These are phyloP conservation scores for Ophiostoma sp. DNA, from an alignment of 2,329 filamentous ascomycete genomes.

Conservation along the genomic window DNA sequence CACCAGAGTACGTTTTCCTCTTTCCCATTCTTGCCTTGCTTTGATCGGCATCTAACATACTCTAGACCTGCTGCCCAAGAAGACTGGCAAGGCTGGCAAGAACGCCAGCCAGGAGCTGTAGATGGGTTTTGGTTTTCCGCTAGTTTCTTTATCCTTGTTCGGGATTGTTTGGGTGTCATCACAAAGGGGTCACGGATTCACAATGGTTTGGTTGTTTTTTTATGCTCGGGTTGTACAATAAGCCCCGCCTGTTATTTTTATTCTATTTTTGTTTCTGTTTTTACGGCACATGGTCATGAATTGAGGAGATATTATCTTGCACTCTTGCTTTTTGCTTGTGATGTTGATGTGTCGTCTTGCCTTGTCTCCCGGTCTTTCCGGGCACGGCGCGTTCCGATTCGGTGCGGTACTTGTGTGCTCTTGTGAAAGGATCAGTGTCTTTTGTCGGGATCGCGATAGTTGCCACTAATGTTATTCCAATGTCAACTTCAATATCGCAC, in stretches of 20 bases:
- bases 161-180: conserved; percentile 67
- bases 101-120: conserved; percentile 91
- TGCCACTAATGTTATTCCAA: no score
- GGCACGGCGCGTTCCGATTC: background rate
- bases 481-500: no score
- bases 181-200: conserved; percentile 70
- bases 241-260: conserved; percentile 43
- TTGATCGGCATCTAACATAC: conserved; percentile 27
- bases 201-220: conserved; percentile 64
- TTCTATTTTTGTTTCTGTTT: conserved; percentile 21
- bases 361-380: background rate
- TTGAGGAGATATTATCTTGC: conserved; percentile 45
- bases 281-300: conserved; percentile 59
- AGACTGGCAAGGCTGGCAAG: conserved; percentile 94
- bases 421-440: background rate
- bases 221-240: conserved; percentile 67
- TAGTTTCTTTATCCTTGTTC: conserved; percentile 55
- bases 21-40: background rate
- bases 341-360: background rate
- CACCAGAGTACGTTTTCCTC: conserved; percentile 75
- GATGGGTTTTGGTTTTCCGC: conserved; percentile 39
- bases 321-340: background rate
- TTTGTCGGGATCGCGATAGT: no score
- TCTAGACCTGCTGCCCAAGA: conserved; percentile 95
- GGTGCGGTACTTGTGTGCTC: background rate